Evolutionary conservation across 2,329 filamentous ascomycete species (phyloP).

Genomic region (Thielaviopsis euricoi): DNA sequence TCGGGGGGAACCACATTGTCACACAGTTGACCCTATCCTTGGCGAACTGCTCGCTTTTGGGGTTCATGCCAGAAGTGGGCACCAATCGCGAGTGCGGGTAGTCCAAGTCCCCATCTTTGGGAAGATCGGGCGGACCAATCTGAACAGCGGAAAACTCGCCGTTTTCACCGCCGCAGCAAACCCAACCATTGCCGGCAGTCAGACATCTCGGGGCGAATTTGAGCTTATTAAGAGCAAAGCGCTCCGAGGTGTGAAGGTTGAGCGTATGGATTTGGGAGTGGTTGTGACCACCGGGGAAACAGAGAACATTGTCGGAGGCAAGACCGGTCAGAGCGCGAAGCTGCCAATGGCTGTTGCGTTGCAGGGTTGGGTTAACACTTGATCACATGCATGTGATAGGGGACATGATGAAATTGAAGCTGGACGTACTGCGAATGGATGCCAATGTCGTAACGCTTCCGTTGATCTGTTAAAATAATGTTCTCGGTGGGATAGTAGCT

Average conservation of each 20-base stretch:
- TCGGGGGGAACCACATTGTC: conserved; percentile 43
- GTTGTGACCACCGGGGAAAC: conserved; percentile 64
- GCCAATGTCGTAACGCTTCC: conserved; percentile 50
- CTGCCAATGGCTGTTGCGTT: conserved; percentile 56
- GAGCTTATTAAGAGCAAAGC: conserved; percentile 33
- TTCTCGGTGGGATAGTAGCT: conserved; percentile 51
- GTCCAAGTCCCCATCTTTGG: background rate
- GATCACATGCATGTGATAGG: background rate
- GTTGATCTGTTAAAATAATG: conserved; percentile 41
- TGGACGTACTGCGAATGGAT: conserved; percentile 45
- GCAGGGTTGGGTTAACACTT: conserved; percentile 6
- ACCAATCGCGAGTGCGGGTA: background rate
- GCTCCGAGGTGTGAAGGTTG: conserved; percentile 50
- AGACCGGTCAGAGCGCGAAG: conserved; percentile 80
- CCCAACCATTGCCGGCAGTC: conserved; percentile 70
- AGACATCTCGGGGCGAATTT: conserved; percentile 70
- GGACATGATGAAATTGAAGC: conserved; percentile 12
- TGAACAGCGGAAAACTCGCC: conserved; percentile 76
- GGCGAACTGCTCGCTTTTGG: conserved; percentile 36
- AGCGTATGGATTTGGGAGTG: conserved; percentile 48
- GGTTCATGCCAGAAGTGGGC: background rate
- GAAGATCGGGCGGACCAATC: conserved; percentile 21
- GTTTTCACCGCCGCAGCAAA: conserved; percentile 76
- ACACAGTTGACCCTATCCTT: conserved; percentile 50
- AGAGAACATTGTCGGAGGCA: conserved; percentile 59